These are phyloP conservation scores for Brasilioporus rufonigricans DNA, from an alignment of 768 basidiomycete genomes.

Conservation along the genomic window DNA sequence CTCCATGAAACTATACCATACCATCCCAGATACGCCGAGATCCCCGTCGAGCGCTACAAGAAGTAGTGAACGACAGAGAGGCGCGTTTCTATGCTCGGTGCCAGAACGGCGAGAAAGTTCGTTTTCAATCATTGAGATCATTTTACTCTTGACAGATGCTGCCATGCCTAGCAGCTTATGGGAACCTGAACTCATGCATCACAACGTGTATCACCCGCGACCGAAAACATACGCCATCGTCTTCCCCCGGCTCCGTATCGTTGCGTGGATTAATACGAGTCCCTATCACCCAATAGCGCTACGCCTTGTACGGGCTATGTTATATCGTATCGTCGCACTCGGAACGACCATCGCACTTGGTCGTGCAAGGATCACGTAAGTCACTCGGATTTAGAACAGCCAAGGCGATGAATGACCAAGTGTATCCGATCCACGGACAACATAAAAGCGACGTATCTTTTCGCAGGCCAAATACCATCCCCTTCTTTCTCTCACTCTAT, in stretches of 20 bases:
- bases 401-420: neutral
- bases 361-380: neutral
- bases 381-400: neutral
- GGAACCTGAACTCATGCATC: no score
- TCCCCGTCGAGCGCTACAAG: neutral
- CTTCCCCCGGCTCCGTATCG: no score
- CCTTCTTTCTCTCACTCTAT: neutral
- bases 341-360: neutral
- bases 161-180: neutral
- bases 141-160: neutral
- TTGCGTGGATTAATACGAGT: no score
- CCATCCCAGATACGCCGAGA: neutral
- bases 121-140: neutral
- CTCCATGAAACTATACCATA: no score
- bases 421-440: neutral
- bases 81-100: neutral
- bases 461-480: neutral
- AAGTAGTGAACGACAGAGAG: neutral
- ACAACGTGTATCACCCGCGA: no score
- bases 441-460: neutral
- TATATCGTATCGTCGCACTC: neutral
- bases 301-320: neutral
- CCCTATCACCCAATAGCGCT: no score
- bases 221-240: no score
- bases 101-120: neutral